These are phyloP conservation scores for Alternaria viburni DNA, from an alignment of 2,329 filamentous ascomycete genomes.

Conservation along the genomic window DNA sequence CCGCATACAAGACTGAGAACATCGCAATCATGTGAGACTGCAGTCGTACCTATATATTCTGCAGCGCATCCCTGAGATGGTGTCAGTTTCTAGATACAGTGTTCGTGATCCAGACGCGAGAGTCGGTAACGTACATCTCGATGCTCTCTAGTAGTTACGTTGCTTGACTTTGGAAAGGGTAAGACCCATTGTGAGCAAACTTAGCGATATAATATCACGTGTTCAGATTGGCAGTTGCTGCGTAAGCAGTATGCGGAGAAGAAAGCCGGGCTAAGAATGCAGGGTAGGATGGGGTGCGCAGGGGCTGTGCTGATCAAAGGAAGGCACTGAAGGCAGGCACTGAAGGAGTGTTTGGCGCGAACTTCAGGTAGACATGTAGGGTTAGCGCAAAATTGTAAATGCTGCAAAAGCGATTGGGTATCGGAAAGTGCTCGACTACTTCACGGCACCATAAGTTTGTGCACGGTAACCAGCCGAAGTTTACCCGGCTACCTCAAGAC, in stretches of 20 bases:
- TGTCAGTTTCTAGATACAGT: neutral
- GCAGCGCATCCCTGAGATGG: neutral
- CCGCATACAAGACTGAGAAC: neutral
- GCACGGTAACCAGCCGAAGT: neutral
- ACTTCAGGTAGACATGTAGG: conserved; percentile 11
- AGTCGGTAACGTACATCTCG: conserved; percentile 31
- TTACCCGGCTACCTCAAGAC: neutral
- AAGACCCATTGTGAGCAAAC: conserved; percentile 32
- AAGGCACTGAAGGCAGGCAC: neutral
- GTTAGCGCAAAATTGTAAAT: neutral
- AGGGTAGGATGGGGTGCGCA: neutral
- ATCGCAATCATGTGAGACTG: neutral
- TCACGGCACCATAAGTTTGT: too few relatives aligned
- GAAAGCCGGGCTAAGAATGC: neutral
- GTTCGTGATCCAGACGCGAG: conserved; percentile 29
- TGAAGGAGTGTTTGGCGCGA: conserved; percentile 6
- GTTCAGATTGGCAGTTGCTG: conserved; percentile 15
- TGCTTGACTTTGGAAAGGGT: conserved; percentile 26
- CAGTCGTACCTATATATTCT: neutral
- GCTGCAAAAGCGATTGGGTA: neutral
- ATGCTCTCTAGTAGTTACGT: conserved; percentile 32
- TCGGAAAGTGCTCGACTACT: neutral
- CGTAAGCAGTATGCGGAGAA: neutral
- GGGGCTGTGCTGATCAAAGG: neutral
- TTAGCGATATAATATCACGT: conserved; percentile 31